Evolutionary conservation across 345 rosid genomes (phyloP).

Genomic region (Lepidium didymum): DNA sequence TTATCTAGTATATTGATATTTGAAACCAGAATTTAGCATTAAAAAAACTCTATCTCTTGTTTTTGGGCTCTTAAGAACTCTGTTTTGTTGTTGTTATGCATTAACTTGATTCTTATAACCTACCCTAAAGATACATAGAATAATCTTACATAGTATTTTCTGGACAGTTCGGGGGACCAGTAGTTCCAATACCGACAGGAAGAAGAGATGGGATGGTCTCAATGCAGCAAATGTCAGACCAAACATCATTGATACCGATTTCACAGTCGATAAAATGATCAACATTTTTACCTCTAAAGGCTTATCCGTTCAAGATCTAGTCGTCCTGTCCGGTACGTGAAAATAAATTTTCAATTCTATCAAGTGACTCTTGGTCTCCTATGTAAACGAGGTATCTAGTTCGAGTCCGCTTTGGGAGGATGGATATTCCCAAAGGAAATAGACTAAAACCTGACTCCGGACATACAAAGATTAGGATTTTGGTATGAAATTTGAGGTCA

Average conservation of each 20-base stretch:
- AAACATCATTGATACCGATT: conserved; percentile 62
- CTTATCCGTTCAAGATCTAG: conserved; percentile 61
- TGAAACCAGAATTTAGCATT: not conserved
- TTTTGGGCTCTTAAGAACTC: not conserved
- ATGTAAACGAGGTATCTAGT: too few relatives aligned
- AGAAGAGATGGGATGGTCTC: conserved; percentile 67
- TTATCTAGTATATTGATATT: too few relatives aligned
- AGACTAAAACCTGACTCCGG: too few relatives aligned
- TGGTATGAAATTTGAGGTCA: too few relatives aligned
- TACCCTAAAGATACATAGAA: too few relatives aligned
- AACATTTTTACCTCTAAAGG: conserved; percentile 59
- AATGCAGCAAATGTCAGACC: conserved; percentile 49
- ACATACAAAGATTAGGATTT: too few relatives aligned
- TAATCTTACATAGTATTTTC: not conserved
- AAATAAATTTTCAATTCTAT: too few relatives aligned
- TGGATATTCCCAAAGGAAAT: too few relatives aligned
- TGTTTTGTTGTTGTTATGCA: conserved; percentile 5
- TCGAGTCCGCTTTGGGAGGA: too few relatives aligned
- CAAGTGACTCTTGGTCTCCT: too few relatives aligned
- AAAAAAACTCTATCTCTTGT: not conserved
- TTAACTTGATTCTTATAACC: too few relatives aligned
- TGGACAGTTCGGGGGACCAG: conserved; percentile 58
- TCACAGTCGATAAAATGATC: conserved; percentile 58
- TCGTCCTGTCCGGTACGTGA: conserved; percentile 49
- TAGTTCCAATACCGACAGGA: conserved; percentile 52